Evolutionary conservation across 2,329 filamentous ascomycete species (phyloP), one percentile per base, ranked within the genome.

Genomic region (Trichoderma sp.): DNA sequence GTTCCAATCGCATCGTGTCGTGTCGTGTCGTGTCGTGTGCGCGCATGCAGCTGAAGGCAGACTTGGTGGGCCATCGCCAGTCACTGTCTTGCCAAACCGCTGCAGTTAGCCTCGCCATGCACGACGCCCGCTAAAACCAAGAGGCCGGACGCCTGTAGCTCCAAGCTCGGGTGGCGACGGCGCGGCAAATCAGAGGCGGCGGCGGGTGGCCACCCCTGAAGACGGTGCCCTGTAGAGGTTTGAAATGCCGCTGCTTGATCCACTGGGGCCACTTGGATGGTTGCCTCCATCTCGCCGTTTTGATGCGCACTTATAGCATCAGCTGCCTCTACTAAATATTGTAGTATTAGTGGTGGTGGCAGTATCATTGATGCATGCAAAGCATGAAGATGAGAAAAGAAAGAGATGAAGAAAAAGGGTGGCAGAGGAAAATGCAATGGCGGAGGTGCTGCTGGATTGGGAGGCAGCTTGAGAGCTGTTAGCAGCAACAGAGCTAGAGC

Each of bases 21-120:
- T 29, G 24, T 57, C 40, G 59, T 16, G 43, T 35, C 29, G 21
- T 29, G 24, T 57, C 40, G 55, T 60, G 40, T 31, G 47, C 37
- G 65, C 31, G n/a, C 21, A 29, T 29, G 61, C 53, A 69, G 68
- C 60, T 64, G 56, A 49, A 63, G 53, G 61, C 61, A 61, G 61
- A 64, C 60, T 69, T 40, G 68, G 68, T 69, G 67, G 67, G 67
- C 60, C 67, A 31, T n/a, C 2, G 27, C 60, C 35, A 47, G 24
- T 33, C 16, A 37, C 33, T 40, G 40, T 43, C 58, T n/a, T 16
- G 40, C 40, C 31, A 13, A 49, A 47, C 14, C 21, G 59, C 68
- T 69, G 68, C 60, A 69, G 68, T 64, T 69, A 64, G 68, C 68
- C 68, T 69, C 55, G 60, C 61, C 60, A 64, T 64, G 59, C 60